These are phyloP conservation scores for Fusarium fujikuroi DNA, from an alignment of 2,329 filamentous ascomycete species.

Conservation along the genomic window DNA sequence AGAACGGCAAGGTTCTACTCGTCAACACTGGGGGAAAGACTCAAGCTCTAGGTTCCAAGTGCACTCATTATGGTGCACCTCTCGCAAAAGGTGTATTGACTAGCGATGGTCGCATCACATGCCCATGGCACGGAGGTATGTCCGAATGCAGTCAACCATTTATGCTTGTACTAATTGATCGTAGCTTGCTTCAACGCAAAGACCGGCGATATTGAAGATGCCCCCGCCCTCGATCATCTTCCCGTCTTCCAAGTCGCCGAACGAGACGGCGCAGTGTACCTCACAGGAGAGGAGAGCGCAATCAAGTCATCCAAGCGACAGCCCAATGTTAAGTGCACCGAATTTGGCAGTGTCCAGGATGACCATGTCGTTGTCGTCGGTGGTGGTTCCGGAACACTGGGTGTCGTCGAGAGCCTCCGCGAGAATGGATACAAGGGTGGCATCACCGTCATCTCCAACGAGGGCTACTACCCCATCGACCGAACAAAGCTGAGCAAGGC, in stretches of 20 bases:
- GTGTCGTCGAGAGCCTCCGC: slow-evolving; percentile 83
- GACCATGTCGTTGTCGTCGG: slow-evolving; percentile 87
- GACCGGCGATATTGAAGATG: slow-evolving; percentile 94
- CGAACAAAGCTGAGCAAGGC: slow-evolving; percentile 96
- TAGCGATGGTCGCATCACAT: slow-evolving; percentile 84
- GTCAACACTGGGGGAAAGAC: slow-evolving; percentile 80
- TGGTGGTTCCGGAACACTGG: slow-evolving; percentile 85
- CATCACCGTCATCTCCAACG: slow-evolving; percentile 85
- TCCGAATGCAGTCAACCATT: slow-evolving; percentile 12
- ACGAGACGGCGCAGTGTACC: slow-evolving; percentile 84
- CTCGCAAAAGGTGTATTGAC: slow-evolving; percentile 87
- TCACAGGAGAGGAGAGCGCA: slow-evolving; percentile 79
- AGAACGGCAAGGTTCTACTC: slow-evolving; percentile 86
- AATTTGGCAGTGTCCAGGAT: slow-evolving; percentile 57
- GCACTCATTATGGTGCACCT: slow-evolving; percentile 92
- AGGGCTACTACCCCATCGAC: slow-evolving; percentile 90
- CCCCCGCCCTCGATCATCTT: slow-evolving; percentile 88
- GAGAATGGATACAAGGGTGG: slow-evolving; percentile 81
- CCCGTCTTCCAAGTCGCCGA: slow-evolving; percentile 83
- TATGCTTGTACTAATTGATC: slow-evolving; percentile 3
- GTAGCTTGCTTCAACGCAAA: slow-evolving; percentile 90
- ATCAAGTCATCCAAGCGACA: slow-evolving; percentile 81
- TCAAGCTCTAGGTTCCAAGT: slow-evolving; percentile 84
- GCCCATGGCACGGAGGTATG: slow-evolving; percentile 94
- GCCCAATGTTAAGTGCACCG: slow-evolving; percentile 77